Base-by-base conservation (phyloP, 163 green algal genomes). In the Trebouxiophyceae sp. region DNA sequence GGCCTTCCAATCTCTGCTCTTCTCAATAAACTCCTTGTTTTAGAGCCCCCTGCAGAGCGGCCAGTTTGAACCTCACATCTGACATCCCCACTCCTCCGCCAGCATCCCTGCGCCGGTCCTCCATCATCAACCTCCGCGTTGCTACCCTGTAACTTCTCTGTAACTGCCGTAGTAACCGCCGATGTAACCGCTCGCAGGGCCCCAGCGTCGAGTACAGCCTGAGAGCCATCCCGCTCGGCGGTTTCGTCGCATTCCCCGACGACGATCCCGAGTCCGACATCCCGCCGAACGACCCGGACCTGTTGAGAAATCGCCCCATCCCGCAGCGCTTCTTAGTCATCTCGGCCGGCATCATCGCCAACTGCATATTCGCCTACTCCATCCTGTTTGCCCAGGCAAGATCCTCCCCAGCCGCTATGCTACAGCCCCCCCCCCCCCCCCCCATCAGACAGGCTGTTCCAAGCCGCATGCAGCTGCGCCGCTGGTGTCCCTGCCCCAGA, bases 231-330 rank as follows among this genome's bases (percentile, higher is more conserved):
- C 94, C 94, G 0, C 75, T 99, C 54, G 94, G 94, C 24, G 94
- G 94, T 23, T 98, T 92, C 70, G 93, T 99, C 31, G 90, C 81
- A 16, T 99, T 99, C 73, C 93, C 94, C 0, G 94, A 98, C 56
- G 89, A 96, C 63, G 90, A 97, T 60, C 76, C 77, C 28, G 76
- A 87, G 30, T 45, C 67, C 4, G 79, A 74, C 1, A 65, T 63
- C 23, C 60, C 67, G n/a, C 59, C 55, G 24, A 81, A 89, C 66
- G 83, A 90, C 71, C 82, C 81, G 24, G 71, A 97, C 79, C 80
- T 98, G 60, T 74, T 99, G 45, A 82, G 84, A 45, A 99, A 99
- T 79, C 79, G 93, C 16, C 83, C 84, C 1, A 58, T 92, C 6
- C 33, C 67, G 23, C 82, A 95, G 62, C 71, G 89, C 16, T 76